A percentile compares a stretch with the other conserved stretches of the same genome.
phyloP scores from a whole-genome alignment of 1,284 basidiomycete genomes.

The Ganoderma boninense region DNA sequence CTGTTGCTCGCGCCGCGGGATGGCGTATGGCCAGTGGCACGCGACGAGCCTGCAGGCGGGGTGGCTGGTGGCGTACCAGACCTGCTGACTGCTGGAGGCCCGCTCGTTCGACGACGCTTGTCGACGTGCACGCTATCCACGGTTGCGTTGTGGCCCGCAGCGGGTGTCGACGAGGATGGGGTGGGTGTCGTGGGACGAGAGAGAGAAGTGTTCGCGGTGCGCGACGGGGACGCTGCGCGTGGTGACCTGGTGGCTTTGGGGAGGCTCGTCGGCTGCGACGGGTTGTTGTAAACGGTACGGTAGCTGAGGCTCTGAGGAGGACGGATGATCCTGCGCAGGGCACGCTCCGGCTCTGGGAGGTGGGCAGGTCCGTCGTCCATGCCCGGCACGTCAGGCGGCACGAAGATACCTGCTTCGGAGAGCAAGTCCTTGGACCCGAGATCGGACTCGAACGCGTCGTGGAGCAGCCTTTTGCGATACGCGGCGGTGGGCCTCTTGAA shows the following conservation, averaged over 20 bases:
- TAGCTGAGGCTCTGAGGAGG: background rate
- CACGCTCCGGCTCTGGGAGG: background rate
- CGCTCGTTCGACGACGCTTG: constrained; percentile 24
- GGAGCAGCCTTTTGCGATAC: constrained; percentile 30
- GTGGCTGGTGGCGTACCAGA: constrained; percentile 14
- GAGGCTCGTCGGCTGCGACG: background rate
- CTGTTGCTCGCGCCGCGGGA: constrained; percentile 14
- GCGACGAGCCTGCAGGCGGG: constrained; percentile 7
- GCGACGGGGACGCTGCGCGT: background rate
- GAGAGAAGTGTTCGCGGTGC: background rate
- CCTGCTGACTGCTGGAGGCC: background rate
- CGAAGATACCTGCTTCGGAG: constrained; percentile 33
- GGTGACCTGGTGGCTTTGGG: background rate
- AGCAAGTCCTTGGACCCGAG: constrained; percentile 10
- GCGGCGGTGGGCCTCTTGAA: constrained; percentile 34
- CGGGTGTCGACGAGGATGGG: background rate
- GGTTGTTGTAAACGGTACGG: background rate
- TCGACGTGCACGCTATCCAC: constrained; percentile 18
- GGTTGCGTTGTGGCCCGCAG: background rate
- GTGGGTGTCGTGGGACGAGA: background rate
- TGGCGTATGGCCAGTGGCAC: background rate
- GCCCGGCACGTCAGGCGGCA: constrained; percentile 35
- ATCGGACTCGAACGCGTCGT: constrained; percentile 10
- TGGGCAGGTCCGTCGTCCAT: constrained; percentile 35
- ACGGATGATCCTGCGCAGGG: background rate